Conservation (phyloP, 2,329 filamentous ascomycete genomes). For the Scedosporium dehoogii region DNA sequence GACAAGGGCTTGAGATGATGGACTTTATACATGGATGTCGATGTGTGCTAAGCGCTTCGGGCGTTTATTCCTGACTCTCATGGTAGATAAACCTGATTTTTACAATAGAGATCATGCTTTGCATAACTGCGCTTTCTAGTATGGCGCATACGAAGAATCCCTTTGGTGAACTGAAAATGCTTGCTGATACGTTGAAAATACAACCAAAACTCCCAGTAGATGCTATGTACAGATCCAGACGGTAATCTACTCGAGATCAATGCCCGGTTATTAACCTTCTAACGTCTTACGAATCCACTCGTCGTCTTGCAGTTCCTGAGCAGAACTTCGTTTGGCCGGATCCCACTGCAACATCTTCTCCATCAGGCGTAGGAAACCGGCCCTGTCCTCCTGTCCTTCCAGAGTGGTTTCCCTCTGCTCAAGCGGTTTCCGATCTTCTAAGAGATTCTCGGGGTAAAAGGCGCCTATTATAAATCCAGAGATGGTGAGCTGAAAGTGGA, state of each 20-base stretch:
- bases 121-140: not conserved
- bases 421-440: not conserved
- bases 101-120: not conserved
- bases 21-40: not conserved
- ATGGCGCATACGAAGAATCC: no score
- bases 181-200: no score
- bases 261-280: not conserved
- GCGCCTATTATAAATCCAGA: not conserved
- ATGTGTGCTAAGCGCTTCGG: not conserved
- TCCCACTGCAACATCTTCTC: constrained; percentile 27
- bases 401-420: constrained; percentile 23
- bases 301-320: constrained; percentile 18
- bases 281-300: constrained; percentile 17
- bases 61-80: not conserved
- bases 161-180: no score
- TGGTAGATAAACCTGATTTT: not conserved
- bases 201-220: not conserved
- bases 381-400: constrained; percentile 18
- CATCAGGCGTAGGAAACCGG: constrained; percentile 24
- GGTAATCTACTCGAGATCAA: no score
- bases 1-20: not conserved
- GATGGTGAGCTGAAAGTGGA: not conserved
- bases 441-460: not conserved
- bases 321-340: constrained; percentile 18
- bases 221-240: not conserved